Evolutionary conservation across 768 basidiomycete species (phyloP), one percentile per base, ranked within the genome.

Genomic region (Termitomyces sp.): DNA sequence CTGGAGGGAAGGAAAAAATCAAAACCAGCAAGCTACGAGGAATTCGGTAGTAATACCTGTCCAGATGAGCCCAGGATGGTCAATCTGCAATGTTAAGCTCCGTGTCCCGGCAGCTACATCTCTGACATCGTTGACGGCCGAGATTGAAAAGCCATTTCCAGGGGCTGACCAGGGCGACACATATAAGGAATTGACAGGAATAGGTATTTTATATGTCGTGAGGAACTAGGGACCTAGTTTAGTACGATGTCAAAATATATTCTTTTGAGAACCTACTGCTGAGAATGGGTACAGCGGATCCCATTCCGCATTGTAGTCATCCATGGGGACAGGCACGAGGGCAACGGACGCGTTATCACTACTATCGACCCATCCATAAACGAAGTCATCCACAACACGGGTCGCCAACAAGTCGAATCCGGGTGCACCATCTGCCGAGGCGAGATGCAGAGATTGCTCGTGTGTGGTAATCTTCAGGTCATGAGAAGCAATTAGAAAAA

Each of bases 31-130:
- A 22, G 33, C 11, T 18, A 54, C 46, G 22, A 8, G 20, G 41
- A 20, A 9, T 24, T 45, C 11, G 9, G 33, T 51, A 20, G 55
- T 20, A 53, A 54, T 65, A 85, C 89, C 85, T 4, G 92, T 91
- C 94, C 93, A 93, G 54, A 94, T 95, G 46, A 95, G 74, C 3
- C 85, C 88, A 1, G 90, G 90, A 70, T 95, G 91, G 30, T 81
- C 73, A 36, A 95, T 78, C 49, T 78, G 70, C n/a, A 95, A 68
- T 5, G 84, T 88, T 48, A 96, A 66, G 59, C 78, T 82, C 55
- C 93, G 80, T 2, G 88, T 89, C 2, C 84, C 86, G n/a, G 80
- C 80, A 16, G 66, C 68, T 13, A 76, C 65, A 63, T 91, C 81
- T 18, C 82, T 69, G 9, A 70, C 72, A 57, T 88, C 83, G 44